Evolutionary conservation across 495 filamentous ascomycete genomes (phyloP).

Genomic region (Haplographium delicatum): DNA sequence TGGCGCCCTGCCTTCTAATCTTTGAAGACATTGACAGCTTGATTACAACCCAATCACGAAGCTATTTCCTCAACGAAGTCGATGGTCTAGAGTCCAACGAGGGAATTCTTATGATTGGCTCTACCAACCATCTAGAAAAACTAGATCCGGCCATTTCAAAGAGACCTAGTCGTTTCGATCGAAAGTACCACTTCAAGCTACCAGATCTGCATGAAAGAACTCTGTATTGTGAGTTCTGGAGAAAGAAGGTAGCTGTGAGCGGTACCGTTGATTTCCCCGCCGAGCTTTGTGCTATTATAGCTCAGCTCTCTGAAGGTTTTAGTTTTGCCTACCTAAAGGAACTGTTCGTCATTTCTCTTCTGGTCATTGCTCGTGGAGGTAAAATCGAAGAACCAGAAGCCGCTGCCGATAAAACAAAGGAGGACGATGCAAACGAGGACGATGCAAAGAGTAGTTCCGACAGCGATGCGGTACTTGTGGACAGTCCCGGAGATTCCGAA

Average conservation of each 20-base stretch:
- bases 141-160: conserved; percentile 58
- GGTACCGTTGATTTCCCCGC: conserved; percentile 47
- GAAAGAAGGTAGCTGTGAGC: conserved; percentile 46
- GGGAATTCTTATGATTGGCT: conserved; percentile 59
- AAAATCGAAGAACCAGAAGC: conserved; percentile 4
- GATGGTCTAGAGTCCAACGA: conserved; percentile 63
- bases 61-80: conserved; percentile 66
- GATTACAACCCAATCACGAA: conserved; percentile 44
- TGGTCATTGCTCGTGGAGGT: conserved; percentile 35
- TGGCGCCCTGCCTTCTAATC: conserved; percentile 46
- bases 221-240: conserved; percentile 52
- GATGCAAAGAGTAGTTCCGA: too few species aligned
- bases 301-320: conserved; percentile 53
- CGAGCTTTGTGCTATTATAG: conserved; percentile 45
- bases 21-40: conserved; percentile 64
- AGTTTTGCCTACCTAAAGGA: conserved; percentile 64
- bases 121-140: conserved; percentile 54
- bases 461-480: too few species aligned
- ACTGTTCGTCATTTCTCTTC: conserved; percentile 51
- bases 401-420: too few species aligned
- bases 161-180: conserved; percentile 57
- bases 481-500: too few species aligned
- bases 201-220: conserved; percentile 45
- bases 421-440: conserved; percentile 4
- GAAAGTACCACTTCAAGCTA: conserved; percentile 55